Base-by-base conservation (phyloP, 2,329 filamentous ascomycete species). In the Zasmidium citrigriseum region DNA sequence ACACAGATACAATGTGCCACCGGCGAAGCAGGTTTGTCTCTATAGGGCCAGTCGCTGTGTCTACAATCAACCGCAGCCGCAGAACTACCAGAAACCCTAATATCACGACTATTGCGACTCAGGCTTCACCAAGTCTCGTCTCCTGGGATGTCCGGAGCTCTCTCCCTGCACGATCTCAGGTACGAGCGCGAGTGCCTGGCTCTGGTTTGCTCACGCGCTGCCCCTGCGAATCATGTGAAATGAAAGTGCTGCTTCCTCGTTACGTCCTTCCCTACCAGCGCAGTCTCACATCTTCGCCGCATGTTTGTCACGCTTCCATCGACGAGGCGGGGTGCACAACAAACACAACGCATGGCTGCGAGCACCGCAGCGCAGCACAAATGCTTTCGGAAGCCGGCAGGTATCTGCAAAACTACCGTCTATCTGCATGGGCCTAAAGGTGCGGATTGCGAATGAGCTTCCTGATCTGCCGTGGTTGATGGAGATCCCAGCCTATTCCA, bases 381-480 rank as follows among this genome's bases (percentile, higher is more conserved):
- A 10, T 16, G 14, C 12, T n/a, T 4, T 41, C 34, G 34, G 34
- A 16, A 41, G 18, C 34, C 34, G 34, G 34, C 34, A 41, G 34
- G 18, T 41, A 41, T 41, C 34, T 41, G 34, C 34, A 41, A n/a
- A 41, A 41, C 34, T 41, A 41, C 34, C 34, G 18, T 41, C 18
- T 41, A 41, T 16, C 50, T 52, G 50, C 50, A 52, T 22, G 29
- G 24, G 12, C 29, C 29, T 41, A 41, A 41, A 52, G n/a, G 22
- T 22, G 29, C 50, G 24, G 34, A 52, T 52, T 38, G 29, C 34
- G 21, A 24, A n/a, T 23, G 50, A 52, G 21, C 34, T 52, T 41
- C 50, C 29, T 52, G 29, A 45, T 52, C 50, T 52, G 50, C 50
- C 25, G 21, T 24, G 16, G 38, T n/a, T 34, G n/a, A 34, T 51